Evolutionary conservation across 208 protist species (phyloP).

Genomic region (Novymonas esmeraldas): DNA sequence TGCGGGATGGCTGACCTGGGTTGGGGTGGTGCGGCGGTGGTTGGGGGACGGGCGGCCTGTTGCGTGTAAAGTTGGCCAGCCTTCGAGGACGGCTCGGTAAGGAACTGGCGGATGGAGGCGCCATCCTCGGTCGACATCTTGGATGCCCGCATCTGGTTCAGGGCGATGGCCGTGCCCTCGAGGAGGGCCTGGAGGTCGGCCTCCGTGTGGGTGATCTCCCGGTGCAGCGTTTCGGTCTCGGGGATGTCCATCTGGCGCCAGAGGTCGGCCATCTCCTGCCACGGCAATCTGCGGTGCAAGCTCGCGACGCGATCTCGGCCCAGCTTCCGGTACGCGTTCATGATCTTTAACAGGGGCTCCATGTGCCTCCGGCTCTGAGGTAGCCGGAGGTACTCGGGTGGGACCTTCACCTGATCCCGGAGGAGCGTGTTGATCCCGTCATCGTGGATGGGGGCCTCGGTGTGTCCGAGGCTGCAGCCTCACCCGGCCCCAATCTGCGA

Average conservation of each 20-base stretch:
- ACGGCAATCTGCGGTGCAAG: not conserved
- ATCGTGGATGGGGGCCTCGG: not conserved
- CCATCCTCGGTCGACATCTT: not conserved
- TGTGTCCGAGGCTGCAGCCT: not conserved
- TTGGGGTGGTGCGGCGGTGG: no score
- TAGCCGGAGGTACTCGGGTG: not conserved
- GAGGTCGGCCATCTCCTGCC: not conserved
- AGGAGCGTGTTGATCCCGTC: not conserved
- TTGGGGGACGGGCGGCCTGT: no score
- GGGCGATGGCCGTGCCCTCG: not conserved
- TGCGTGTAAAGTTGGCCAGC: no score
- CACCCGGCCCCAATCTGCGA: not conserved
- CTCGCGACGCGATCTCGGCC: not conserved
- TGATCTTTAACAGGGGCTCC: not conserved
- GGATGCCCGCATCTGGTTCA: not conserved
- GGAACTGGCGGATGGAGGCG: not conserved
- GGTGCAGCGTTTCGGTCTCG: not conserved
- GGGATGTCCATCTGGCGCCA: not conserved
- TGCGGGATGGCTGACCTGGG: no score
- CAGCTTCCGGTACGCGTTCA: not conserved
- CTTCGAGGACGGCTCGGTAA: not conserved
- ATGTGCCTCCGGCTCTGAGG: not conserved
- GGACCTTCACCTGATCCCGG: not conserved
- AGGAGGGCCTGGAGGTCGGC: not conserved
- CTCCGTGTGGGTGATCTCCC: not conserved